Conservation (phyloP, 352 stramenopile genomes). For the Phytophthora sansomeana region DNA sequence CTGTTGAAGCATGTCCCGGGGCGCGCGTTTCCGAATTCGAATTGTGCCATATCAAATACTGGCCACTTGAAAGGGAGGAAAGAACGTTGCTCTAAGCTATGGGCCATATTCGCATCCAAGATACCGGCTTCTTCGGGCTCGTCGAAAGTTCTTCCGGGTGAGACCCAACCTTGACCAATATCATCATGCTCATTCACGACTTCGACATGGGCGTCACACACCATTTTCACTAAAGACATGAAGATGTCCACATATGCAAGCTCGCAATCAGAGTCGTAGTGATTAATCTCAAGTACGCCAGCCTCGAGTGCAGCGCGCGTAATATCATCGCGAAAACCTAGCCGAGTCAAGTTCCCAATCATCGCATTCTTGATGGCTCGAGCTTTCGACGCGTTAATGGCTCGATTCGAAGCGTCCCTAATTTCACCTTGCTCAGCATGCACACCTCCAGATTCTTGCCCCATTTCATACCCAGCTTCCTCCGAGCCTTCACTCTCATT, state of each 20-base stretch:
- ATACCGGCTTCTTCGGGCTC: neutral
- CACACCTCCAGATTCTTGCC: slow-evolving; percentile 5
- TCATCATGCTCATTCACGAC: slow-evolving; percentile 31
- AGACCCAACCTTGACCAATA: slow-evolving; percentile 9
- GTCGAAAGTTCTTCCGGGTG: neutral
- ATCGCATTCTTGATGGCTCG: slow-evolving; percentile 68
- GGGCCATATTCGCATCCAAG: slow-evolving; percentile 2
- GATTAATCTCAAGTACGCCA: slow-evolving; percentile 65
- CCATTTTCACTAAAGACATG: slow-evolving; percentile 75
- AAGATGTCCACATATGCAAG: slow-evolving; percentile 87
- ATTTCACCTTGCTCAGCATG: slow-evolving; percentile 38
- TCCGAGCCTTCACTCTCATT: slow-evolving; percentile 12
- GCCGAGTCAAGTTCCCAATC: slow-evolving; percentile 47
- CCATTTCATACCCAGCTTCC: slow-evolving; percentile 8
- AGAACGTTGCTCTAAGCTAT: slow-evolving; percentile 24
- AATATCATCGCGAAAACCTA: slow-evolving; percentile 61
- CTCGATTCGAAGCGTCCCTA: slow-evolving; percentile 55
- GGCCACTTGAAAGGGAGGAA: slow-evolving; percentile 84
- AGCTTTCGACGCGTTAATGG: slow-evolving; percentile 73
- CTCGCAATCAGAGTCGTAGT: slow-evolving; percentile 78
- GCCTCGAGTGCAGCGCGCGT: slow-evolving; percentile 60
- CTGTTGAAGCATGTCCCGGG: slow-evolving; percentile 82
- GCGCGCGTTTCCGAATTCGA: slow-evolving; percentile 86
- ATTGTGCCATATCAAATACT: slow-evolving; percentile 91
- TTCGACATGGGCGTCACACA: slow-evolving; percentile 76